These are phyloP conservation scores for Vicia sativa DNA, from an alignment of 306 rosid species.

Conservation along the genomic window DNA sequence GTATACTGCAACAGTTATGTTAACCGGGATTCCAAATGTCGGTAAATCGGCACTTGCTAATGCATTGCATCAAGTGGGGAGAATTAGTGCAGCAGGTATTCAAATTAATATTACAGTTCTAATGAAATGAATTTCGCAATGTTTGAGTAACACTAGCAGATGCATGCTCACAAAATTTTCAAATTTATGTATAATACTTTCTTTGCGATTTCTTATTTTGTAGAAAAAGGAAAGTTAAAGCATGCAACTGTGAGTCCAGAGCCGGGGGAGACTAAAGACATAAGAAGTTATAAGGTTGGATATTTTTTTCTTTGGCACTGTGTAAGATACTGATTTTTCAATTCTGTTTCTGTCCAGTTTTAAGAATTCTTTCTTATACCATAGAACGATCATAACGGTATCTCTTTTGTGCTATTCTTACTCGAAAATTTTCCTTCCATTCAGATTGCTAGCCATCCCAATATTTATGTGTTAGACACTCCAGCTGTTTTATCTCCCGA, in stretches of 20 bases:
- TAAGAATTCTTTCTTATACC: no score
- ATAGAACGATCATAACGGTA: neutral
- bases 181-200: conserved; percentile 17
- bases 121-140: no score
- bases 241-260: conserved; percentile 77
- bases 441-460: conserved; percentile 97
- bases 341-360: no score
- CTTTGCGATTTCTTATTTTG: conserved; percentile 24
- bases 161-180: conserved; percentile 20
- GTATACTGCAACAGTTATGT: conserved; percentile 67
- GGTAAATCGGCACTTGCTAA: conserved; percentile 92
- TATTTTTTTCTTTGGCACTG: conserved; percentile 12
- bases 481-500: conserved; percentile 76
- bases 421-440: conserved; percentile 35
- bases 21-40: conserved; percentile 87
- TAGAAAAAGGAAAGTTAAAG: conserved; percentile 90
- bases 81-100: conserved; percentile 89
- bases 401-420: conserved; percentile 18
- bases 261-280: conserved; percentile 80
- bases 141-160: conserved; percentile 9
- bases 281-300: conserved; percentile 80
- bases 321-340: no score
- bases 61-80: conserved; percentile 83
- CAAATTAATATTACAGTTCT: conserved; percentile 14
- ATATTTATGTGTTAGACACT: conserved; percentile 80